Percentiles rank a stretch among this genome's conserved stretches.
These are phyloP conservation scores for Sporothrix protearum DNA, from an alignment of 2,329 filamentous ascomycete genomes.

Conservation along the genomic window DNA sequence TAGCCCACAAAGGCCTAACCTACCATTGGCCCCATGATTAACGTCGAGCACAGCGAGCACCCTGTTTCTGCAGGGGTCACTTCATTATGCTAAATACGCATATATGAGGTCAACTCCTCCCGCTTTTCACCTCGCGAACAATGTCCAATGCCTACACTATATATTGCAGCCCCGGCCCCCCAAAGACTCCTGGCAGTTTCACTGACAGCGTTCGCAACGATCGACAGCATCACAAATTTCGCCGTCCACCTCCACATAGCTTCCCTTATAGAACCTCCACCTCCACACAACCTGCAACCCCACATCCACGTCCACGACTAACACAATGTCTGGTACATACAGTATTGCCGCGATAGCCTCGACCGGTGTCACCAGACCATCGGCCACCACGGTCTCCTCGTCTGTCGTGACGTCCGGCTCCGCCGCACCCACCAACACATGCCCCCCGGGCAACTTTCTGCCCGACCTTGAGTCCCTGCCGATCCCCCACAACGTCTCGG, in stretches of 20 bases:
- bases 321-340: neutral
- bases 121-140: neutral
- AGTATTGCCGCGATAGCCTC: neutral
- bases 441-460: neutral
- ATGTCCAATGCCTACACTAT: too few species aligned
- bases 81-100: neutral
- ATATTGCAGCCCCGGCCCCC: too few species aligned
- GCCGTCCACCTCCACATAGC: neutral
- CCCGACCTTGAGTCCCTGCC: neutral
- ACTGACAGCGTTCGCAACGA: too few species aligned
- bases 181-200: too few species aligned
- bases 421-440: neutral
- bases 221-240: neutral
- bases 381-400: neutral
- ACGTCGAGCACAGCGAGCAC: neutral
- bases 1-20: neutral
- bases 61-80: neutral
- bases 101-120: neutral
- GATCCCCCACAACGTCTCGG: slow-evolving; percentile 5
- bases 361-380: neutral
- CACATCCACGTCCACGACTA: too few species aligned
- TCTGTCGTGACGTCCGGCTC: neutral
- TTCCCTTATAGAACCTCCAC: too few species aligned
- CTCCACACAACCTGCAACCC: neutral
- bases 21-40: neutral